Percentiles rank a stretch among this genome's conserved stretches.
phyloP scores from a whole-genome alignment of 768 basidiomycete genomes.

The Suillus placidus region DNA sequence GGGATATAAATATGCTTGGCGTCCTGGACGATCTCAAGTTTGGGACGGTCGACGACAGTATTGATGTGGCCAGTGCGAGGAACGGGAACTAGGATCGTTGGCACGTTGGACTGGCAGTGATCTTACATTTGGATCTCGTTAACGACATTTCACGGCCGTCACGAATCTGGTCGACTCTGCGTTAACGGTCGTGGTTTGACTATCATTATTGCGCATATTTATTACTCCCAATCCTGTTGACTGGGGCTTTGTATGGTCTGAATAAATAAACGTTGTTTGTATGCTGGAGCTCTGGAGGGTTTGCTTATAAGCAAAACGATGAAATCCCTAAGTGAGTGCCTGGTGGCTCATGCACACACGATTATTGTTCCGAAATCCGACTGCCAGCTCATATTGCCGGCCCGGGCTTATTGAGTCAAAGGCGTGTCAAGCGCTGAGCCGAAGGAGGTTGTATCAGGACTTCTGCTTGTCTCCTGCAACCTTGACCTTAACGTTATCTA shows the following conservation, averaged over 20 bases:
- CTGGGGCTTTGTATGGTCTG: slow-evolving; percentile 18
- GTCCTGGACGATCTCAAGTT: slow-evolving; percentile 16
- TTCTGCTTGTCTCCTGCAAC: background rate
- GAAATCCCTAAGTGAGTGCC: background rate
- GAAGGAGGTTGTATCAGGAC: background rate
- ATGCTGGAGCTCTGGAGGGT: background rate
- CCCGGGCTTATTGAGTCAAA: background rate
- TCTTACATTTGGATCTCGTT: background rate
- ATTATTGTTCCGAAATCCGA: background rate
- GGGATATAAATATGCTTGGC: slow-evolving; percentile 22
- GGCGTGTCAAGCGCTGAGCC: background rate
- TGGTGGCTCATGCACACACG: background rate
- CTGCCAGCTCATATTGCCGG: background rate
- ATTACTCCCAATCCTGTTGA: slow-evolving; percentile 10
- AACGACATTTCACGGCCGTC: background rate
- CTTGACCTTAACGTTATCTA: background rate
- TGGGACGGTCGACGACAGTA: background rate
- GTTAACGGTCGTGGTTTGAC: background rate
- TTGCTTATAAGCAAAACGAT: background rate
- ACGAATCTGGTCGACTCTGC: too few species aligned
- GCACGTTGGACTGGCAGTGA: background rate
- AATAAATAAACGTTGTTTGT: background rate
- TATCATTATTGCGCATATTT: background rate
- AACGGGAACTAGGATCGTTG: background rate
- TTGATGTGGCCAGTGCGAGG: background rate